These are phyloP conservation scores for Wickerhamomyces mucosus DNA, from an alignment of 805 yeast species.

Conservation along the genomic window DNA sequence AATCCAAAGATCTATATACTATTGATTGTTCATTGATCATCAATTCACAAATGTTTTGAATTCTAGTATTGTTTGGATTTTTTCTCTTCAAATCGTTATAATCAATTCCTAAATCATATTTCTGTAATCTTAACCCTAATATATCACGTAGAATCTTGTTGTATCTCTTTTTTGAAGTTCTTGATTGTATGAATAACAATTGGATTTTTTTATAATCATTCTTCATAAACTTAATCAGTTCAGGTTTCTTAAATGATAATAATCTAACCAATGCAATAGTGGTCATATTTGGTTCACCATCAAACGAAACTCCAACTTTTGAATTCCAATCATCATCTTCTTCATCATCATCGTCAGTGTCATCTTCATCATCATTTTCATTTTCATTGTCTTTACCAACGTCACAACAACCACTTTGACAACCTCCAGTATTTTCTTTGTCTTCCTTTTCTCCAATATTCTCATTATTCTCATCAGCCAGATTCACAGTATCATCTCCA, in stretches of 20 bases:
- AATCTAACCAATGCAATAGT: background rate
- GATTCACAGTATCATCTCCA: slow-evolving; percentile 1
- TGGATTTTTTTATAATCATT: background rate
- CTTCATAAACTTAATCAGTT: background rate
- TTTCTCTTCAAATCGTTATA: too few relatives aligned
- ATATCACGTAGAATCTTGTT: too few relatives aligned
- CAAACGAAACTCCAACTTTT: background rate
- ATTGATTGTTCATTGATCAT: too few relatives aligned
- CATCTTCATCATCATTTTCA: slow-evolving; percentile 8
- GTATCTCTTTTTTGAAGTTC: too few relatives aligned
- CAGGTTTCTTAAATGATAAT: background rate
- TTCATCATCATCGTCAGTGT: slow-evolving; percentile 5
- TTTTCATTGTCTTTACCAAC: slow-evolving; percentile 10
- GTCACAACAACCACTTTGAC: slow-evolving; percentile 10
- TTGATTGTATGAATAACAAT: background rate
- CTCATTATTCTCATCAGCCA: background rate
- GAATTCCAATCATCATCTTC: slow-evolving; percentile 6
- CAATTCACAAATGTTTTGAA: too few relatives aligned
- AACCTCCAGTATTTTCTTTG: background rate
- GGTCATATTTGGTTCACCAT: background rate
- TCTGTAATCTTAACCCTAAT: background rate
- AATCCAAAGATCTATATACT: too few relatives aligned
- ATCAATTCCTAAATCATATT: too few relatives aligned
- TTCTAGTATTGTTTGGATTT: too few relatives aligned
- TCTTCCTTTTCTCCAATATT: slow-evolving; percentile 3